These are phyloP conservation scores for Fusarium bulbicola DNA, from an alignment of 2,329 filamentous ascomycete species.

Conservation along the genomic window DNA sequence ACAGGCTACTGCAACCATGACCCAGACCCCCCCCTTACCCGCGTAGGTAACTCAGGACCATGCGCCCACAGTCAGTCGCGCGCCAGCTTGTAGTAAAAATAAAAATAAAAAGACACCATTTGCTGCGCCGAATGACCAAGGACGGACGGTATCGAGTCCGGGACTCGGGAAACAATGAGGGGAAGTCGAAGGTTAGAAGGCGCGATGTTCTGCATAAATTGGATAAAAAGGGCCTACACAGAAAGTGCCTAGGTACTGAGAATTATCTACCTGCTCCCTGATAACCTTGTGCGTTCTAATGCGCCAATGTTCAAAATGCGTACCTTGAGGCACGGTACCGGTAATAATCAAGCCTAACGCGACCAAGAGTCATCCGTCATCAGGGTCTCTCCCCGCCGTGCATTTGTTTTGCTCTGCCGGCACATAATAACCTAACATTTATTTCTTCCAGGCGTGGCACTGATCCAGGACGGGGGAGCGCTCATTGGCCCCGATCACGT, in stretches of 20 bases:
- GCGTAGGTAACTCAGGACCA: not conserved
- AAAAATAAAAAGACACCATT: not conserved
- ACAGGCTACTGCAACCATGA: too few relatives aligned
- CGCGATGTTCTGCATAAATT: not conserved
- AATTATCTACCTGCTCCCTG: not conserved
- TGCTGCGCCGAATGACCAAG: not conserved
- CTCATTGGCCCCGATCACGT: slow-evolving; percentile 46
- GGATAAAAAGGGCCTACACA: not conserved
- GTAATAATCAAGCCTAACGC: not conserved
- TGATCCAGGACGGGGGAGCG: slow-evolving; percentile 32
- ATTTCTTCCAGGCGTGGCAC: slow-evolving; percentile 39
- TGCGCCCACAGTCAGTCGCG: slow-evolving; percentile 11
- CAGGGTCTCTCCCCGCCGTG: slow-evolving; percentile 16
- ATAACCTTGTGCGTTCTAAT: not conserved
- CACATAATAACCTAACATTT: not conserved
- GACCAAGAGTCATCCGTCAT: slow-evolving; percentile 30
- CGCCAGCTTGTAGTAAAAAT: slow-evolving; percentile 10
- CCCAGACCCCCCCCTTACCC: too few relatives aligned
- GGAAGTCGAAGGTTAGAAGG: not conserved
- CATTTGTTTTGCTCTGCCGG: slow-evolving; percentile 6
- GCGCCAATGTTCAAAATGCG: not conserved
- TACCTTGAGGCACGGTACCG: not conserved
- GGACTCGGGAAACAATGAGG: not conserved
- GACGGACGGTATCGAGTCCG: not conserved
- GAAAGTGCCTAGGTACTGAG: not conserved